Evolutionary conservation across 2,329 filamentous ascomycete genomes (phyloP).

Genomic region (Hansfordia pulvinata): DNA sequence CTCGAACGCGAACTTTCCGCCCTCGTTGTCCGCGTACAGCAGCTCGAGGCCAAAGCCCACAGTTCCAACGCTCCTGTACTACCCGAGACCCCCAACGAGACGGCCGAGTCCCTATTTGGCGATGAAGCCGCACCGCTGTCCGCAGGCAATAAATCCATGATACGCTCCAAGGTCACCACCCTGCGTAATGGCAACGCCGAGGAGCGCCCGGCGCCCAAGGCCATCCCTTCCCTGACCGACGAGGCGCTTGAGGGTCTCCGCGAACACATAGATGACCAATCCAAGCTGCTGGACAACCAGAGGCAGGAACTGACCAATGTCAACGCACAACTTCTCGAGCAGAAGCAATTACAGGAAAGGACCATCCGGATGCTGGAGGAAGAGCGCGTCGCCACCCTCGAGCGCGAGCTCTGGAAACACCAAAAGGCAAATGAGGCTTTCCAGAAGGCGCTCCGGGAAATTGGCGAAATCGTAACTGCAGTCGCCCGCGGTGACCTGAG

Average conservation of each 20-base stretch:
- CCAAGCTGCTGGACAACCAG: constrained; percentile 79
- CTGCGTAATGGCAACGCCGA: constrained; percentile 18
- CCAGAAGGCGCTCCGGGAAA: constrained; percentile 91
- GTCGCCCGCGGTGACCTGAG: constrained; percentile 91
- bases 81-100: constrained; percentile 74
- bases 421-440: constrained; percentile 98
- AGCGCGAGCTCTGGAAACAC: constrained; percentile 90
- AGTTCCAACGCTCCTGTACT: constrained; percentile 42
- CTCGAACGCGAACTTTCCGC: constrained; percentile 76
- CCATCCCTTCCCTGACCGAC: constrained; percentile 53
- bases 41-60: constrained; percentile 67
- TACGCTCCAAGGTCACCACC: constrained; percentile 30
- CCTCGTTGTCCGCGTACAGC: constrained; percentile 63
- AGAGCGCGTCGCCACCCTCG: constrained; percentile 76
- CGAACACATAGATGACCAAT: constrained; percentile 87
- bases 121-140: constrained; percentile 35
- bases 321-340: constrained; percentile 71
- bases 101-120: constrained; percentile 48
- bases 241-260: constrained; percentile 75
- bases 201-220: constrained; percentile 22
- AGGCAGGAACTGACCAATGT: constrained; percentile 76
- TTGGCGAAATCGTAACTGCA: constrained; percentile 92
- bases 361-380: constrained; percentile 73
- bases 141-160: constrained; percentile 25
- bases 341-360: constrained; percentile 73